Conservation (phyloP, 306 rosid species). For the Amphicarpaea edgeworthii region DNA sequence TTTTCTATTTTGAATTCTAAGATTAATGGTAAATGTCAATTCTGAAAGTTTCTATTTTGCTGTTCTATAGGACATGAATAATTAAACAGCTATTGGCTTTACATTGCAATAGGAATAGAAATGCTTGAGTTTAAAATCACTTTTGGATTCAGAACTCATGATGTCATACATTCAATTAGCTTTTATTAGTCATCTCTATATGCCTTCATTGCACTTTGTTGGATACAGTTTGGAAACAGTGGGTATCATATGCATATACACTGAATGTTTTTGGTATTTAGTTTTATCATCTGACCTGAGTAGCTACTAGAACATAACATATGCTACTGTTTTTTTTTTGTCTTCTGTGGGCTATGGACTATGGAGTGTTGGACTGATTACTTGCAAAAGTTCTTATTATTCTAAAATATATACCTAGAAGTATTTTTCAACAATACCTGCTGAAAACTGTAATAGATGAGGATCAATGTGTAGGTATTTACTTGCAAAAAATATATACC, state of each 20-base stretch:
- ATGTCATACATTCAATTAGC: not conserved
- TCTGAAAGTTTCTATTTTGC: not conserved
- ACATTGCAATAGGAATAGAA: not conserved
- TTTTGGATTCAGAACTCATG: not conserved
- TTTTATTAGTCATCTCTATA: not conserved
- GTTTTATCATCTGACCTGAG: slow-evolving; percentile 11
- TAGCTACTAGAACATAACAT: too few species aligned
- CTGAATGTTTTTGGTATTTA: not conserved
- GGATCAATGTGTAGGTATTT: not conserved
- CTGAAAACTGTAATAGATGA: not conserved
- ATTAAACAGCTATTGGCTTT: not conserved
- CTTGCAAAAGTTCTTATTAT: not conserved
- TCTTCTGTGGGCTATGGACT: not conserved
- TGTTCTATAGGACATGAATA: not conserved
- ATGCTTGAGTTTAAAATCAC: not conserved
- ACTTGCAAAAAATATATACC: not conserved
- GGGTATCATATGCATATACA: not conserved
- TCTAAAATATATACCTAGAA: not conserved
- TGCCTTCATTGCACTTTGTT: not conserved
- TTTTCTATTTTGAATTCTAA: slow-evolving; percentile 19
- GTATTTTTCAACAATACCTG: not conserved
- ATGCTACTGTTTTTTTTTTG: too few species aligned
- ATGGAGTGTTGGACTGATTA: not conserved
- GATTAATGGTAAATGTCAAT: not conserved
- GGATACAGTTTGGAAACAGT: not conserved